These are phyloP conservation scores for Agaricus subrufescens DNA, from an alignment of 768 basidiomycete genomes.

Conservation along the genomic window DNA sequence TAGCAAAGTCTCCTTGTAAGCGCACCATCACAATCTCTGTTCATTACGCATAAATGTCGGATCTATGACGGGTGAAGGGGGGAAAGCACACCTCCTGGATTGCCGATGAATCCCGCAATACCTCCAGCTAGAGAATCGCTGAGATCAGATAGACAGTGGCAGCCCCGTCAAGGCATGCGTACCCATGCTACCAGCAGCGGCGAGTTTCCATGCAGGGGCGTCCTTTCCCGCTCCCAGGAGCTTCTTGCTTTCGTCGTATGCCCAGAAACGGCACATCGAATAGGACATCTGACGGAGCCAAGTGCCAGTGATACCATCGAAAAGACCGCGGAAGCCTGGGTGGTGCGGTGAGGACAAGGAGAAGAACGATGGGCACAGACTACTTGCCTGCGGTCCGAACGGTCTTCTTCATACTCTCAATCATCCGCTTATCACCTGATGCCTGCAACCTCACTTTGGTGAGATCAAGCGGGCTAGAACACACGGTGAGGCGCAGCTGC, in stretches of 20 bases:
- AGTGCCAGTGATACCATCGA: slow-evolving; percentile 84
- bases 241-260: slow-evolving; percentile 89
- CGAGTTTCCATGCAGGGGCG: slow-evolving; percentile 78
- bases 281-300: slow-evolving; percentile 93
- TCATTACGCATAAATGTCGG: neutral
- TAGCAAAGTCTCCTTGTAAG: slow-evolving; percentile 87
- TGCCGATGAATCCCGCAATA: slow-evolving; percentile 85
- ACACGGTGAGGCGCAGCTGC: neutral
- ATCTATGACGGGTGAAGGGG: neutral
- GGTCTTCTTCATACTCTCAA: slow-evolving; percentile 79
- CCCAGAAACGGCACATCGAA: slow-evolving; percentile 90
- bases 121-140: slow-evolving; percentile 58
- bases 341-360: neutral
- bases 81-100: slow-evolving; percentile 60
- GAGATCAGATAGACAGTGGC: neutral
- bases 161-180: slow-evolving; percentile 22
- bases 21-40: slow-evolving; percentile 82
- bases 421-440: slow-evolving; percentile 89
- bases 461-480: slow-evolving; percentile 69
- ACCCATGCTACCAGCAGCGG: slow-evolving; percentile 83
- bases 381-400: slow-evolving; percentile 65
- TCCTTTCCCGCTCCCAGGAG: slow-evolving; percentile 66
- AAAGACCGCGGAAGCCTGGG: slow-evolving; percentile 65
- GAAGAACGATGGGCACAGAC: too few relatives aligned
- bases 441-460: slow-evolving; percentile 92